A percentile compares a stretch with the other conserved stretches of the same genome.
Conservation (phyloP, 176 grass and related monocot species). For the Carex myosuroides region DNA sequence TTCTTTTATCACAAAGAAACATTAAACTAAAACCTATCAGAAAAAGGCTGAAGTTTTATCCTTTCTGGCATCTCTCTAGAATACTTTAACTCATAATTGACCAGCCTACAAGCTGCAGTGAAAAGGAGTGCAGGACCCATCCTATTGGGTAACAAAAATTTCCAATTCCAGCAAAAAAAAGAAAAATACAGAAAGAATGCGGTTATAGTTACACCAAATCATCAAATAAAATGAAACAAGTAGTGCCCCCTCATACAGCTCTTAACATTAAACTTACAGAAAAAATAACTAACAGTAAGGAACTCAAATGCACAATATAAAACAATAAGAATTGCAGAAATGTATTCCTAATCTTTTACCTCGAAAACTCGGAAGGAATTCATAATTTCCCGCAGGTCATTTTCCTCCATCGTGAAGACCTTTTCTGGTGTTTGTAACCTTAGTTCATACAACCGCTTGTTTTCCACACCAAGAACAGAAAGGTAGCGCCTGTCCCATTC, state of each 20-base stretch:
- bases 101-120: background rate
- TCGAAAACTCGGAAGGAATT: constrained; percentile 74
- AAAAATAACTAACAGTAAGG: background rate
- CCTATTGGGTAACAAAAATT: background rate
- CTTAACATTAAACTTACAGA: background rate
- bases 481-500: constrained; percentile 88
- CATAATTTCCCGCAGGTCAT: constrained; percentile 69
- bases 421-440: constrained; percentile 73
- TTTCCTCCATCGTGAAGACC: constrained; percentile 63
- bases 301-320: background rate
- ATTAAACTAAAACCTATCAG: background rate
- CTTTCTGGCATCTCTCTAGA: background rate
- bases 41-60: background rate
- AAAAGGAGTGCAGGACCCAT: background rate
- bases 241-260: background rate
- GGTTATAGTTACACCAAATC: background rate
- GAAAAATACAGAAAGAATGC: background rate
- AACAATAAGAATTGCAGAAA: constrained; percentile 5
- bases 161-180: background rate
- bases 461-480: constrained; percentile 84
- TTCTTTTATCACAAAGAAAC: background rate
- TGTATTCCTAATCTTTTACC: background rate
- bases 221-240: background rate
- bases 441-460: constrained; percentile 74
- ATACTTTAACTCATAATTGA: background rate